phyloP scores from a whole-genome alignment of 208 protist species.

The Leishmania arabica region DNA sequence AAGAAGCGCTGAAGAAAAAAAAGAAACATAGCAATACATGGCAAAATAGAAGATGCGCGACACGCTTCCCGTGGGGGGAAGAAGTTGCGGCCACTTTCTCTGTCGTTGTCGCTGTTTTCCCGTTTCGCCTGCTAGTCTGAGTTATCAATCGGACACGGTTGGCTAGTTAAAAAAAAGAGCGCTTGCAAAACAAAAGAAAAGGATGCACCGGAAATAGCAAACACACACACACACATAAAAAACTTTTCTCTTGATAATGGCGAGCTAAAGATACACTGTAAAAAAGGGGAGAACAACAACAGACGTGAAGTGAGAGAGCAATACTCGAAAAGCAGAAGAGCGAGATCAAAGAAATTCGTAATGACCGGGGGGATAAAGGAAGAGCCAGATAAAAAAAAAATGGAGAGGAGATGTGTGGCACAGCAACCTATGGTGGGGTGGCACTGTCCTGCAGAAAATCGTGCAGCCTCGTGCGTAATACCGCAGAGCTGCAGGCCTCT shows the following conservation, averaged over 20 bases:
- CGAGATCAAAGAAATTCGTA: neutral
- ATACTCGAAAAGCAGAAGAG: neutral
- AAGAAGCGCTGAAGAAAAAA: neutral
- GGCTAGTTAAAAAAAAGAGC: neutral
- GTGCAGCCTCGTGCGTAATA: no score
- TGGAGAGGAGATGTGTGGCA: neutral
- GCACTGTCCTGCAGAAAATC: neutral
- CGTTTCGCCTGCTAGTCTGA: neutral
- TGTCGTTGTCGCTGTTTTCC: neutral
- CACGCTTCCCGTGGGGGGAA: neutral
- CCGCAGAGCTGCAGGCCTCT: neutral
- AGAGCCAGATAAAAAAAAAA: neutral
- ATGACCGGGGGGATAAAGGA: slow-evolving; percentile 5
- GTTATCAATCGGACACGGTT: neutral
- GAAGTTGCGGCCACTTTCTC: neutral
- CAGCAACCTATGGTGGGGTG: neutral
- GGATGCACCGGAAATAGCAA: neutral
- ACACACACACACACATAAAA: neutral
- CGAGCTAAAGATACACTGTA: neutral
- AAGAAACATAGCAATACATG: neutral
- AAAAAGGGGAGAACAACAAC: neutral
- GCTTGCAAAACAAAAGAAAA: neutral
- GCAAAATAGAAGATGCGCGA: neutral
- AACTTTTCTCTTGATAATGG: neutral
- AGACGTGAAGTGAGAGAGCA: neutral